Conservation (phyloP, 305 asterid genomes). For the Solanum aculeatissimum region DNA sequence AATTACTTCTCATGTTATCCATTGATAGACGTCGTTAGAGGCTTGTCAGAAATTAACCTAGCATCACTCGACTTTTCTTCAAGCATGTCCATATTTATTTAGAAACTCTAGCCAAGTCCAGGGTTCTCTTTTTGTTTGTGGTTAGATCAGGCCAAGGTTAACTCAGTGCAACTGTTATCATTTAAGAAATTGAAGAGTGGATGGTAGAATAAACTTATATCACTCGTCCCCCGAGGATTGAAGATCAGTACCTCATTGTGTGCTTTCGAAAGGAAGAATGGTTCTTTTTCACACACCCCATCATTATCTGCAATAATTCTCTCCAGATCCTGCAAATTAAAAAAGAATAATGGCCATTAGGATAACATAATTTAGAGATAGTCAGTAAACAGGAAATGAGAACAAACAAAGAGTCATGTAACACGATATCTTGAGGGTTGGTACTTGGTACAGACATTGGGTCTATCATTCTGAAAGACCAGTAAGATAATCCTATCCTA, state of each 20-base stretch:
- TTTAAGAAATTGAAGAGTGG: background rate
- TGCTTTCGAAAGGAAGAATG: conserved; percentile 53
- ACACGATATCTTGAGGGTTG: background rate
- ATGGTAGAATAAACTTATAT: conserved; percentile 26
- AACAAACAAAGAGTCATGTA: background rate
- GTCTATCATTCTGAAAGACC: background rate
- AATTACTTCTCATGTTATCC: background rate
- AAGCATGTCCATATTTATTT: background rate
- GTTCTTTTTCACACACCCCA: conserved; percentile 76
- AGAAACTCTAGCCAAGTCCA: background rate
- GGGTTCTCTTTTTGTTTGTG: background rate
- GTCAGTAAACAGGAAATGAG: background rate
- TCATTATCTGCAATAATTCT: conserved; percentile 58
- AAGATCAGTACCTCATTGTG: conserved; percentile 15
- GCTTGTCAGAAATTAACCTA: background rate
- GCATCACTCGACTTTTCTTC: background rate
- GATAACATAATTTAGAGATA: background rate
- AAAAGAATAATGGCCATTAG: background rate
- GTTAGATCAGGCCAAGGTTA: background rate
- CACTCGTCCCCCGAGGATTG: background rate
- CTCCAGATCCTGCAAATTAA: conserved; percentile 56
- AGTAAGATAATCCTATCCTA: background rate
- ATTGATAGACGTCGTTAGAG: background rate
- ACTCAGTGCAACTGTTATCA: background rate
- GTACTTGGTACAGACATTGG: background rate